phyloP scores from a whole-genome alignment of 352 stramenopile genomes.

The Thraustotheca clavata region DNA sequence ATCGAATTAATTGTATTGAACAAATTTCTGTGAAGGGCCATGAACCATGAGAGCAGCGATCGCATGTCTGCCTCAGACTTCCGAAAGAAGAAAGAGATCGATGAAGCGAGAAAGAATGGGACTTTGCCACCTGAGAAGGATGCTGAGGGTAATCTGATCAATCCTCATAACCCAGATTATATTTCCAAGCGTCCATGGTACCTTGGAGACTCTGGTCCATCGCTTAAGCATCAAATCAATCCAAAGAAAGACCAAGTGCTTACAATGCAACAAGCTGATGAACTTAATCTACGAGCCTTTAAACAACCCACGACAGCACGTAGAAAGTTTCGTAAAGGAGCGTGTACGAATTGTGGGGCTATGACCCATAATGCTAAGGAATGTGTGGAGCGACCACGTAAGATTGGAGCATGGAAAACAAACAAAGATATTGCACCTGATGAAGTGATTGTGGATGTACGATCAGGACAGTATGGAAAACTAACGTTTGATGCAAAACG shows the following conservation, averaged over 20 bases:
- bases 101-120: conserved; percentile 87
- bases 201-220: conserved; percentile 88
- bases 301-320: conserved; percentile 22
- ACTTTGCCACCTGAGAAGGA: conserved; percentile 81
- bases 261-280: conserved; percentile 84
- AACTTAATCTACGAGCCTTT: conserved; percentile 50
- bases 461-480: conserved; percentile 86
- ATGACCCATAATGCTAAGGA: conserved; percentile 89
- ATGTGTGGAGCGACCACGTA: conserved; percentile 90
- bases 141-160: conserved; percentile 95
- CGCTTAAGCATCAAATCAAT: conserved; percentile 92
- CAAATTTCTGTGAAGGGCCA: not conserved
- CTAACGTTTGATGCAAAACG: conserved; percentile 97
- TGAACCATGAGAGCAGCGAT: conserved; percentile 35
- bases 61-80: conserved; percentile 71
- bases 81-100: conserved; percentile 83
- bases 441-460: conserved; percentile 77
- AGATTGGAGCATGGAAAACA: conserved; percentile 89
- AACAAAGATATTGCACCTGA: conserved; percentile 83
- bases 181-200: conserved; percentile 99
- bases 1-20: no score
- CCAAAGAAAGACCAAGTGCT: conserved; percentile 88
- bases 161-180: conserved; percentile 99
- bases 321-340: conserved; percentile 80
- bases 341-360: conserved; percentile 93